phyloP scores from a whole-genome alignment of 2,329 filamentous ascomycete species.

The Aspergillus sp. region DNA sequence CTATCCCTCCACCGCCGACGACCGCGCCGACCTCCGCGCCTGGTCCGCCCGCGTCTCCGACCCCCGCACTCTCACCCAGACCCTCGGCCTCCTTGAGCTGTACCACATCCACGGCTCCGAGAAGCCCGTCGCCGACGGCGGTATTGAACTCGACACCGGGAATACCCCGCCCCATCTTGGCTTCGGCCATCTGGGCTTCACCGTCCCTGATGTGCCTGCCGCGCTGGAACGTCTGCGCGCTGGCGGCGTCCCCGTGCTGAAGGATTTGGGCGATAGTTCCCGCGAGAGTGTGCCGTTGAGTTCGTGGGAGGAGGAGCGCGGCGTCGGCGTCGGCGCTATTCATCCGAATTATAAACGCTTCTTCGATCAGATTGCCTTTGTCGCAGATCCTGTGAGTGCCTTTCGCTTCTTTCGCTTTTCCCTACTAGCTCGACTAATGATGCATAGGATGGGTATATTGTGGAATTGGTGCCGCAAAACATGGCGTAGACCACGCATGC shows the following conservation, averaged over 20 bases:
- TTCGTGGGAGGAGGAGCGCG: conserved; percentile 32
- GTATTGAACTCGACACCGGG: conserved; percentile 24
- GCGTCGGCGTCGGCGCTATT: conserved; percentile 31
- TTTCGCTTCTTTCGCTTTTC: not conserved
- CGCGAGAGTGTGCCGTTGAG: conserved; percentile 31
- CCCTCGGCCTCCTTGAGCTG: conserved; percentile 35
- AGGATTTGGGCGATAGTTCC: conserved; percentile 30
- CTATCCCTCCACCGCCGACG: conserved; percentile 29
- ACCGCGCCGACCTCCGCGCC: conserved; percentile 22
- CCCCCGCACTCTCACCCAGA: conserved; percentile 25
- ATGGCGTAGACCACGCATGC: not conserved
- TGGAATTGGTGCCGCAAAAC: conserved; percentile 32
- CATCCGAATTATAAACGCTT: conserved; percentile 33
- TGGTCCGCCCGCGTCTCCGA: conserved; percentile 29
- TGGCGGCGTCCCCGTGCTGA: conserved; percentile 31
- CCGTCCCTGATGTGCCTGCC: conserved; percentile 33
- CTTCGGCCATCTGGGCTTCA: conserved; percentile 39
- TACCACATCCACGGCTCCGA: conserved; percentile 38
- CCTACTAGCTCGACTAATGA: not conserved
- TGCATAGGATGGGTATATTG: conserved; percentile 32
- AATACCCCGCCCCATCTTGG: conserved; percentile 35
- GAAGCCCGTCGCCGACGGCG: conserved; percentile 13
- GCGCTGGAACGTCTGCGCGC: conserved; percentile 28
- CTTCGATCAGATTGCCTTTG: conserved; percentile 36
- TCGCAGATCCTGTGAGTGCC: conserved; percentile 37